Evolutionary conservation across 1,139 yeast genomes (phyloP), one percentile per base, ranked within the genome.

Genomic region (Debaryomyces nepalensis): DNA sequence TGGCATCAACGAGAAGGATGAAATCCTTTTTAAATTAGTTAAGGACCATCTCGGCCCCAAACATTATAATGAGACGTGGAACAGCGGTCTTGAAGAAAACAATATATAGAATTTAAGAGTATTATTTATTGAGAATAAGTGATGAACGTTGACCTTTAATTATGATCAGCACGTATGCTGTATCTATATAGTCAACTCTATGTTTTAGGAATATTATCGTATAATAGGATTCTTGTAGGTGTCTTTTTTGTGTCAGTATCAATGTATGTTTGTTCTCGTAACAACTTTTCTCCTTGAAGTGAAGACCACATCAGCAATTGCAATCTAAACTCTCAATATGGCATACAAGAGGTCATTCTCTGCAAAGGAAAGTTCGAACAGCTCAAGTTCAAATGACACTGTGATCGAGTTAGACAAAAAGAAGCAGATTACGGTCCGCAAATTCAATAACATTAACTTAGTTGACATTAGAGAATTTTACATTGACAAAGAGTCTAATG

Each of bases 381-480:
- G 43, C 4, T 36, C 32, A 22, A 15, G 43, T 5, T 34, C 45
- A 30, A 48, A 54, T 32, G 60, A 52, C 18, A 41, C 43, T 4
- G 58, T 54, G 12, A 58, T 67, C 36, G 67, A 67, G 18, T 58
- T 72, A 40, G 95, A 89, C 40, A 73, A 73, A 55, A 85, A 79
- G 63, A 87, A 87, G 57, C 78, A 81, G 46, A 84, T 87, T 29
- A 80, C 88, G 0, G 88, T 89, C 19, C 75, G 89, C 42, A 77
- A 77, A 52, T 89, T 81, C 70, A 82, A 85, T 41, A 81, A 81
- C 41, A 68, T 70, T 46, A 79, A 76, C 38, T 66, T 88, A 51
- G 79, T 90, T 10, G 96, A 89, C 54, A 87, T 89, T 43, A 75
- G 97, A 43, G 96, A 90, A 60, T 88, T 72, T 65, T 89, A 87